Evolutionary conservation across 192 early-diverging fungal genomes (phyloP), one percentile per base, ranked within the genome.

Genomic region (Coemansia sp.): DNA sequence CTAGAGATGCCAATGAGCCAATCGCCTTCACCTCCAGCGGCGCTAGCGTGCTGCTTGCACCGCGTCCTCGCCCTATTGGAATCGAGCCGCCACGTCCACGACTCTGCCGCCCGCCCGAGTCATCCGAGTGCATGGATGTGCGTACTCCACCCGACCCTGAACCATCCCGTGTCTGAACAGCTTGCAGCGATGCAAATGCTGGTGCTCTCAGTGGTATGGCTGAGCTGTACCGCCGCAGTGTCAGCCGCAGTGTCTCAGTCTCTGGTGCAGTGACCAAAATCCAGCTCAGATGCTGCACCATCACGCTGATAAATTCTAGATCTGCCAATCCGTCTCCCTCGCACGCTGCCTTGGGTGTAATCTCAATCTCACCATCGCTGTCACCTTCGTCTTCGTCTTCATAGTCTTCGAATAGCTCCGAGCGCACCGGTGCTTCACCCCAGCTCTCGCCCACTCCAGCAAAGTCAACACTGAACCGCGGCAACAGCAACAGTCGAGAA

Each of bases 231-330:
- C 87, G 89, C 55, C 91, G 92, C 11, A 99, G 64, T 21, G 91
- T 75, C 39, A 88, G 83, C 19, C 98, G 76, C 56, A 99, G 71
- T 41, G 91, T 89, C 6, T 87, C 80, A 7, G 97, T 80, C 65
- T 99, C 98, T 1, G 95, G 91, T 0, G 96, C 89, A 1, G 98
- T 99, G 23, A 98, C 91, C 12, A 99, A 80, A 47, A 99, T 96
- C 57, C 95, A 90, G 76, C 95, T 97, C 57, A 99, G 80, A 52
- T 97, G 96, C 80, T 98, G 95, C 3, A 99, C 93, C 96, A 99
- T 99, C 3, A 89, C 92, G 59, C 89, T 91, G 6, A 94, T 91
- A 84, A 98, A 99, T 47, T 98, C 97, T 14, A 76, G 61, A 35
- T 80, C 77, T 19, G 59, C 57, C 56, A 64, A 19, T 2, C 22